These are phyloP conservation scores for Zizania latifolia DNA, from an alignment of 176 grass and related monocot genomes.

Conservation along the genomic window DNA sequence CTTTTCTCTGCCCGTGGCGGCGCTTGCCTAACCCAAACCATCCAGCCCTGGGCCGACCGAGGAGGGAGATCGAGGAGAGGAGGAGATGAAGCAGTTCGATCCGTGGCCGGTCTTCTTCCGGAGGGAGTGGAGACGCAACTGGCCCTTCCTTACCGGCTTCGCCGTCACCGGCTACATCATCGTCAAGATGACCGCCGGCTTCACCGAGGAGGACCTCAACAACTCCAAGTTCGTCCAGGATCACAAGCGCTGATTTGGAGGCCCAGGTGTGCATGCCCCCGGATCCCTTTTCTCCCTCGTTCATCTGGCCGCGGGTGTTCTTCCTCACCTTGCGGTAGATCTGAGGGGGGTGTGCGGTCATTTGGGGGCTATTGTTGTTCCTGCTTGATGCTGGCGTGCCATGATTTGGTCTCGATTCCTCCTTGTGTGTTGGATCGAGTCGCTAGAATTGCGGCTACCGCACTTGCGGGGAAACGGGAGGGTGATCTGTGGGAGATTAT, in stretches of 20 bases:
- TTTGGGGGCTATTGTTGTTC: background rate
- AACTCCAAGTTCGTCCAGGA: slow-evolving; percentile 74
- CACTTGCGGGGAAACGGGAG: background rate
- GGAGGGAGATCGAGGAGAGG: background rate
- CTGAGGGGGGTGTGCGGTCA: background rate
- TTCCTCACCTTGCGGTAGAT: background rate
- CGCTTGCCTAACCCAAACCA: too few relatives aligned
- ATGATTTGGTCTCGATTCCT: background rate
- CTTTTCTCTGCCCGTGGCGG: too few relatives aligned
- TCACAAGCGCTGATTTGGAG: slow-evolving; percentile 40
- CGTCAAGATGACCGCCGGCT: slow-evolving; percentile 50
- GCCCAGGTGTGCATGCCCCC: background rate
- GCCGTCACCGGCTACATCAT: slow-evolving; percentile 58
- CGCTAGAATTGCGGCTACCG: background rate
- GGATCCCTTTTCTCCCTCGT: background rate
- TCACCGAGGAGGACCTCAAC: slow-evolving; percentile 73
- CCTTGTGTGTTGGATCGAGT: background rate
- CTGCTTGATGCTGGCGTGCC: background rate
- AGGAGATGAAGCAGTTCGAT: slow-evolving; percentile 61
- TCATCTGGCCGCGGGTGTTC: background rate
- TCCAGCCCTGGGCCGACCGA: too few relatives aligned
- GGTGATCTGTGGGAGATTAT: background rate
- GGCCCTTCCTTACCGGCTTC: slow-evolving; percentile 85
- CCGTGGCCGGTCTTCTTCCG: slow-evolving; percentile 97
- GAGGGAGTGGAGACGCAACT: slow-evolving; percentile 64